phyloP scores from a whole-genome alignment of 2,329 filamentous ascomycete species.

The Fusarium sp. region DNA sequence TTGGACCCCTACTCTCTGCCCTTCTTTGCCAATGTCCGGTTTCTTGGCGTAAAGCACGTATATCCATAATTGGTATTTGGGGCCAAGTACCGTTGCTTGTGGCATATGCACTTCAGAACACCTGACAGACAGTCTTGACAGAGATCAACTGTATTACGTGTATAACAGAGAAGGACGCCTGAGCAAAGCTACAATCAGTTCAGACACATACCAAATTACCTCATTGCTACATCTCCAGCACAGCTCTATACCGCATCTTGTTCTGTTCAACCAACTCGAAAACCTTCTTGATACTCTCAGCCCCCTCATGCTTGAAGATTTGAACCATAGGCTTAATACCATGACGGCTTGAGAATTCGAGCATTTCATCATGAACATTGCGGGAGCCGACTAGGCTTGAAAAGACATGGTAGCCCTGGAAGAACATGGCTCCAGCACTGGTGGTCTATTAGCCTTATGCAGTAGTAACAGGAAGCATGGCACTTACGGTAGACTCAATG shows the following conservation, averaged over 20 bases:
- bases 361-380: slow-evolving; percentile 8
- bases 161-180: background rate
- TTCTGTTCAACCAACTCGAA: background rate
- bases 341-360: slow-evolving; percentile 3
- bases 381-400: slow-evolving; percentile 11
- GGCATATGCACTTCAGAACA: background rate
- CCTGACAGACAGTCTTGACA: background rate
- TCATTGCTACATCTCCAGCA: background rate
- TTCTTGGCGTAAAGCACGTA: too few species aligned
- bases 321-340: slow-evolving; percentile 5
- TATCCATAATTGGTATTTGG: too few species aligned
- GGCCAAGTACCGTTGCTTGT: too few species aligned
- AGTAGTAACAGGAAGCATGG: accelerated
- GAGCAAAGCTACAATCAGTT: background rate
- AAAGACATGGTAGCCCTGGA: slow-evolving; percentile 7
- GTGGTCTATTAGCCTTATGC: background rate
- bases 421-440: slow-evolving; percentile 14
- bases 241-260: slow-evolving; percentile 19
- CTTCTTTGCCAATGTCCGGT: too few species aligned
- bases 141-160: background rate
- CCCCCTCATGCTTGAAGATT: slow-evolving; percentile 8
- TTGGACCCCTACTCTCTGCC: too few species aligned
- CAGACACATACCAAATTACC: accelerated
- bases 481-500: background rate
- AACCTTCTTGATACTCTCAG: background rate